A percentile compares a stretch with the other conserved stretches of the same genome.
Conservation (phyloP, 345 rosid species). For the Abelmoschus esculentus region DNA sequence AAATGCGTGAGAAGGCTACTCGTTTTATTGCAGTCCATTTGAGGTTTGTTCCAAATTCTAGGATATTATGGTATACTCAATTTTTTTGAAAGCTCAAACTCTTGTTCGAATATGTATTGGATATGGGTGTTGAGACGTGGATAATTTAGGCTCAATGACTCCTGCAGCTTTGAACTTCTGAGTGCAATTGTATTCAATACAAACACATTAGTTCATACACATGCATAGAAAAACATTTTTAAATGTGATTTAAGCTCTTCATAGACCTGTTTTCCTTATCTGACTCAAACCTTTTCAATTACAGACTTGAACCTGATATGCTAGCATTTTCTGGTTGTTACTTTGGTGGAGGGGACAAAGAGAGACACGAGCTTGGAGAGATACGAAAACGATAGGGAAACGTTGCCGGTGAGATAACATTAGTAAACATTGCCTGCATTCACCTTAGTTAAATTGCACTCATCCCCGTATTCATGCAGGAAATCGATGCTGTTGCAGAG, state of each 20-base stretch:
- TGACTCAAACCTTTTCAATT: background rate
- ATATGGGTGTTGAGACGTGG: too few relatives aligned
- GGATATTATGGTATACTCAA: background rate
- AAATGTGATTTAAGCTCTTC: background rate
- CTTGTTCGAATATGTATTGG: background rate
- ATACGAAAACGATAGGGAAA: slow-evolving; percentile 94
- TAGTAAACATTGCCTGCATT: background rate
- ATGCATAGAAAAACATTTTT: background rate
- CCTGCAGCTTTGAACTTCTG: background rate
- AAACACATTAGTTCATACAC: background rate
- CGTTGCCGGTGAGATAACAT: slow-evolving; percentile 72
- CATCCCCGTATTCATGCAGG: slow-evolving; percentile 34
- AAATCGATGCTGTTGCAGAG: slow-evolving; percentile 74
- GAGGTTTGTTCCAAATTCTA: slow-evolving; percentile 44
- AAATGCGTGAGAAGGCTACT: slow-evolving; percentile 70
- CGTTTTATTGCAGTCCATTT: slow-evolving; percentile 85
- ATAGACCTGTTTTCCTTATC: slow-evolving; percentile 3
- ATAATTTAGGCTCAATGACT: too few relatives aligned
- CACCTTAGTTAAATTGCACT: background rate
- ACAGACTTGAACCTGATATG: slow-evolving; percentile 98
- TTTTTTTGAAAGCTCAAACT: background rate
- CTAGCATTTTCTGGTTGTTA: slow-evolving; percentile 98
- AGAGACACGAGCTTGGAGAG: slow-evolving; percentile 73
- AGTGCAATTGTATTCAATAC: background rate
- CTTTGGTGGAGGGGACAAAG: slow-evolving; percentile 98